Evolutionary conservation across 768 basidiomycete genomes (phyloP), one percentile per base, ranked within the genome.

Genomic region (Pholiota conissans): DNA sequence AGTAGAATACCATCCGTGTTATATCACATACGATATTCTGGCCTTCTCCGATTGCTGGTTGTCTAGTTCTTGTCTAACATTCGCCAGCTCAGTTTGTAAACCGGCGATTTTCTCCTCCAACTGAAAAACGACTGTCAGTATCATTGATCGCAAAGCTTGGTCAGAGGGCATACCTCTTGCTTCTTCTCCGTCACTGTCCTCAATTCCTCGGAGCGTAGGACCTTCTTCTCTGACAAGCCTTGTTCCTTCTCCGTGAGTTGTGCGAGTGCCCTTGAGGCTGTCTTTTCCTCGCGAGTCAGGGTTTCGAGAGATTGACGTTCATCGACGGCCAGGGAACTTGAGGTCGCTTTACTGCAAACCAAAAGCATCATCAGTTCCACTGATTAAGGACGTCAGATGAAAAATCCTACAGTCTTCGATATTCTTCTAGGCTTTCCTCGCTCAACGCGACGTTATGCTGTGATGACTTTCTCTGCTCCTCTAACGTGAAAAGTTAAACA

Each of bases 261-360:
- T 0, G 81, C 69, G 6, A 93, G 78, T 1, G 84, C 78, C 40
- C 93, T 84, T 7, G 76, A 70, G 0, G 84, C 68, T 0, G 86
- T 88, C 72, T 94, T 95, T 69, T 91, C 88, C 55, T 98, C 92
- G 53, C 95, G 86, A 13, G 79, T 79, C 6, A 95, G 80, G 0
- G 85, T 82, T 59, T 95, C 92, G 0, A 97, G 80, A 5, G 86
- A 78, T 65, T 97, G 94, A 1, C 97, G 89, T 71, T 98, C 95
- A 28, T 87, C 84, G 1, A 94, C 86, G 0, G 93, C 93, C 30
- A 90, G 82, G 2, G 90, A 73, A 61, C 86, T 91, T 14, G 95
- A 90, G 6, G 81, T 75, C 0, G 87, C 85, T 75, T 96, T 95
- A 35, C 95, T 96, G 60, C 1, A 42, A 34, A 13, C 53, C 10